Conservation (phyloP, 257 asterid genomes). For the Orobanche coerulescens region DNA sequence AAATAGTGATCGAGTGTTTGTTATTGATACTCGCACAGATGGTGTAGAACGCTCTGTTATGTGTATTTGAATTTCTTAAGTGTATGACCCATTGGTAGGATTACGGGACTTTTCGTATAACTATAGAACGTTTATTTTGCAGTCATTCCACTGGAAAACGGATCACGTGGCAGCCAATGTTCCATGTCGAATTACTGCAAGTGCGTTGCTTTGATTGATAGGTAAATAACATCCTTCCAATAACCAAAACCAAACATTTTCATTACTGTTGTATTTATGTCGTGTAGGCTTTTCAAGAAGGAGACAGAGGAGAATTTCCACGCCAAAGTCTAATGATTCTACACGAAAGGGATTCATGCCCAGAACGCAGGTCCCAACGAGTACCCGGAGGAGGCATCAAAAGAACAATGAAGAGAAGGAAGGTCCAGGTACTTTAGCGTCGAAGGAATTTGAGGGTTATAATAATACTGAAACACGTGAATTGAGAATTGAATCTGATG, state of each 20-base stretch:
- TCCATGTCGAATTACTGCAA: conserved; percentile 50
- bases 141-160: conserved; percentile 48
- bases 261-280: conserved; percentile 14
- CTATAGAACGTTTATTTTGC: conserved; percentile 23
- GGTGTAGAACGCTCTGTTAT: neutral
- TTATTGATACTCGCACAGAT: neutral
- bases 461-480: conserved; percentile 32
- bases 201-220: conserved; percentile 40
- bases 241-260: neutral
- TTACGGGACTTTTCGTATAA: neutral
- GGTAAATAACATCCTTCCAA: conserved; percentile 1
- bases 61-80: neutral
- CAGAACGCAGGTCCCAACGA: conserved; percentile 49
- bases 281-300: conserved; percentile 66
- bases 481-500: conserved; percentile 24
- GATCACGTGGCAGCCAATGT: conserved; percentile 27
- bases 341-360: conserved; percentile 62
- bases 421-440: conserved; percentile 27
- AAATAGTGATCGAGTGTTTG: neutral
- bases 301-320: conserved; percentile 44
- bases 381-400: conserved; percentile 50
- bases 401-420: conserved; percentile 49
- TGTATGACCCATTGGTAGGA: neutral
- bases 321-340: conserved; percentile 48
- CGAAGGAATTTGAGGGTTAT: conserved; percentile 33